Conservation (phyloP, 2,329 filamentous ascomycete species). For the Penicillium sp. region DNA sequence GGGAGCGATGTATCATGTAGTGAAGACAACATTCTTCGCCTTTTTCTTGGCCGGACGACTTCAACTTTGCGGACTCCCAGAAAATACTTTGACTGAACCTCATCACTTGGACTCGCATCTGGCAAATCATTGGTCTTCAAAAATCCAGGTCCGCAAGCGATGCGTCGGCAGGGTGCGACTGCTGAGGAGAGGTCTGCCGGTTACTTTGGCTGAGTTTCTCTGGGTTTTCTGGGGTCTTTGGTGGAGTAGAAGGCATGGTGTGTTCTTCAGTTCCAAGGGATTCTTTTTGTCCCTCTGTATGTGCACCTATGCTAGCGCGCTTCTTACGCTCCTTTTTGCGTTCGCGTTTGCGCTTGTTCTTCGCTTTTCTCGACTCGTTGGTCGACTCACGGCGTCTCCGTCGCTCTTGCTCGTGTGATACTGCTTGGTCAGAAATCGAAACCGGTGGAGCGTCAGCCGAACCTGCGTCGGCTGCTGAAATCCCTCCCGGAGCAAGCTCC, state of each 20-base stretch:
- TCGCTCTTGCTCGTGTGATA: no score
- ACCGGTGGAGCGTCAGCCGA: neutral
- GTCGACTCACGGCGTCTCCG: neutral
- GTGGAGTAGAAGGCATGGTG: neutral
- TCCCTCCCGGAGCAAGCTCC: no score
- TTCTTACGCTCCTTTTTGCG: neutral
- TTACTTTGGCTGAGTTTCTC: neutral
- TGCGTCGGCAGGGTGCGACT: slow-evolving; percentile 14
- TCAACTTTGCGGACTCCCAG: neutral
- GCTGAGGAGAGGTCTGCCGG: neutral
- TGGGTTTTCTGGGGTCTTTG: neutral
- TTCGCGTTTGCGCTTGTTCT: neutral
- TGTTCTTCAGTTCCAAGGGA: neutral
- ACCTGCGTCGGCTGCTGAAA: neutral
- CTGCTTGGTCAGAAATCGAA: neutral
- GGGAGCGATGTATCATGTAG: slow-evolving; percentile 8
- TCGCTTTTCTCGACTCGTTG: neutral
- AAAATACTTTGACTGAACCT: slow-evolving; percentile 41
- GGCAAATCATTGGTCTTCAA: slow-evolving; percentile 40
- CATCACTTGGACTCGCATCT: slow-evolving; percentile 37
- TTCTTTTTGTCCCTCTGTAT: neutral
- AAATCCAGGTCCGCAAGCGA: slow-evolving; percentile 32
- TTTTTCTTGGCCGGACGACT: neutral
- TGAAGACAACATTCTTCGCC: neutral
- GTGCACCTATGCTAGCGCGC: neutral